Evolutionary conservation across 1,284 basidiomycete genomes (phyloP).

Genomic region (Tilletia horrida): DNA sequence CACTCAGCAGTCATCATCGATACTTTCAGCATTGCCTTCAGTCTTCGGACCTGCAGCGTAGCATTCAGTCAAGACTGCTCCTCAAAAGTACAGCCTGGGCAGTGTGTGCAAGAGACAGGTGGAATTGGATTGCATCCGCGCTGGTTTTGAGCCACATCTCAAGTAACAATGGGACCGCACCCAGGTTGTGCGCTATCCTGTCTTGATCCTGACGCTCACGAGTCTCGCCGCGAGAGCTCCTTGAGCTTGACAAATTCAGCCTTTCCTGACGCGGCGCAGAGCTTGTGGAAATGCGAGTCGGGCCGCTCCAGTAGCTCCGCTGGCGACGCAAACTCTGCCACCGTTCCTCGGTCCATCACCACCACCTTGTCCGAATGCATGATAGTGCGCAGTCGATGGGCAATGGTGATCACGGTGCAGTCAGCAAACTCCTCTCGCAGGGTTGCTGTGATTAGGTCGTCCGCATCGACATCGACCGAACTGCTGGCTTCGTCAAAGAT

Average conservation of each 20-base stretch:
- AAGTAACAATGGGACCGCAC: too few species aligned
- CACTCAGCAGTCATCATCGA: too few species aligned
- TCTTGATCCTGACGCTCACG: neutral
- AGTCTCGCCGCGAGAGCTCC: conserved; percentile 3
- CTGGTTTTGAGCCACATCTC: too few species aligned
- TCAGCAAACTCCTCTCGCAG: conserved; percentile 74
- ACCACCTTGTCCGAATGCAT: conserved; percentile 58
- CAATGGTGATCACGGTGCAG: conserved; percentile 78
- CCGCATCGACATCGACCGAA: conserved; percentile 47
- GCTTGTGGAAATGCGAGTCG: conserved; percentile 34
- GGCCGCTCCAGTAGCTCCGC: conserved; percentile 54
- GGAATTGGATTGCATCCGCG: too few species aligned
- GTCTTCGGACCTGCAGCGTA: too few species aligned
- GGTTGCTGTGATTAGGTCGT: conserved; percentile 66
- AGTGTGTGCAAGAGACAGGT: too few species aligned
- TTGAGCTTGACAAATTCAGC: conserved; percentile 28
- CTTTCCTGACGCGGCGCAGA: conserved; percentile 41
- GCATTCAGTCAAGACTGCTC: too few species aligned
- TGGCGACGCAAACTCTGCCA: conserved; percentile 60
- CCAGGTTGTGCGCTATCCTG: too few species aligned
- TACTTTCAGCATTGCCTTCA: too few species aligned
- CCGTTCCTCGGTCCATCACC: conserved; percentile 58
- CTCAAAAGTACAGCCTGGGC: too few species aligned
- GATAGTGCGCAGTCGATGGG: conserved; percentile 60
- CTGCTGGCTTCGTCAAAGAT: conserved; percentile 54